Conservation (phyloP, 2,329 filamentous ascomycete genomes). For the Pezicula rhizophila region DNA sequence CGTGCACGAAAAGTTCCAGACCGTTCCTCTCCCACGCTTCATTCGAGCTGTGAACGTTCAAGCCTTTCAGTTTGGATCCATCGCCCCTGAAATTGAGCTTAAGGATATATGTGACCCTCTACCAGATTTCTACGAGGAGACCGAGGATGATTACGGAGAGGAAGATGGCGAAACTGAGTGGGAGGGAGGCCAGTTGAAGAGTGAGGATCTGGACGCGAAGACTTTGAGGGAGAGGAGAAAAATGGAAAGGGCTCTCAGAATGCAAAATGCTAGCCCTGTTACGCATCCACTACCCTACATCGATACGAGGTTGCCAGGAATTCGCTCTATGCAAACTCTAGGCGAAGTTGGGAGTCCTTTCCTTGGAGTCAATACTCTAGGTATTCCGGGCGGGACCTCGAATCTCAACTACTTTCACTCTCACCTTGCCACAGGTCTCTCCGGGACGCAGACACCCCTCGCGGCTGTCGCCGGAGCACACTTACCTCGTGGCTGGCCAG, state of each 20-base stretch:
- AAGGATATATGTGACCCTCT: conserved; percentile 96
- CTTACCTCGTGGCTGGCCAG: conserved; percentile 45
- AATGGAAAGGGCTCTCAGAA: conserved; percentile 29
- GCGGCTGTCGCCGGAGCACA: conserved; percentile 73
- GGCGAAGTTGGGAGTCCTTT: conserved; percentile 49
- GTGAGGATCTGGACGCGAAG: conserved; percentile 11
- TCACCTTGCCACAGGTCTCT: conserved; percentile 64
- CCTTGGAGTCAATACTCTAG: conserved; percentile 53
- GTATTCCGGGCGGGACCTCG: conserved; percentile 64
- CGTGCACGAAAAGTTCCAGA: conserved; percentile 93
- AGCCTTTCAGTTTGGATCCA: conserved; percentile 83
- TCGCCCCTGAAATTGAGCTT: conserved; percentile 79
- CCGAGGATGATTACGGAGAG: conserved; percentile 56
- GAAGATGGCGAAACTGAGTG: conserved; percentile 39
- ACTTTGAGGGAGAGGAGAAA: conserved; percentile 29
- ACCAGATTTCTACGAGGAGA: conserved; percentile 91
- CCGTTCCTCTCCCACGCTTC: conserved; percentile 84
- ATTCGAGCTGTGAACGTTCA: conserved; percentile 95
- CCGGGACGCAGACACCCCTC: conserved; percentile 72
- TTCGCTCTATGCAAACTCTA: conserved; percentile 21
- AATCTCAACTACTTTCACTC: conserved; percentile 80
- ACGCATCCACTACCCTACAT: conserved; percentile 31
- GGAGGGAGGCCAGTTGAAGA: conserved; percentile 12
- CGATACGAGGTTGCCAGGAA: conserved; percentile 31
- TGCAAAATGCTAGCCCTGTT: conserved; percentile 17